Evolutionary conservation across 2,329 filamentous ascomycete genomes (phyloP), one percentile per base, ranked within the genome.

Genomic region (Xylariomycetidae sp.): DNA sequence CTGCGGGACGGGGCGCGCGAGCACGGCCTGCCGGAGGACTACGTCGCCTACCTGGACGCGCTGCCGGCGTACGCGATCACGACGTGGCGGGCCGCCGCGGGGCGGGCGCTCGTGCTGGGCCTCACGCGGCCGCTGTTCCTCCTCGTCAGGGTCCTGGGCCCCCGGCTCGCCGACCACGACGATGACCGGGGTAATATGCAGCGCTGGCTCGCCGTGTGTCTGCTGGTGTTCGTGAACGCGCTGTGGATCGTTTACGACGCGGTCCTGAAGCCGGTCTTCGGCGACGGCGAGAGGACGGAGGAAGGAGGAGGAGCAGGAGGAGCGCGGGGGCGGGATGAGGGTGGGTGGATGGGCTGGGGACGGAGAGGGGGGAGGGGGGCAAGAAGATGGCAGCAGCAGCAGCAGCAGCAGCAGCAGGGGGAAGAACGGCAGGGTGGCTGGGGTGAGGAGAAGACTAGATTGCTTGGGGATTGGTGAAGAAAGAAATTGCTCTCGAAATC

Each of bases 1-100:
- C 76, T 98, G 48, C 77, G 72, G 11, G 76, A 82, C 44, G 92
- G 92, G 12, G 89, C 87, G 0, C 64, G 66, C 2, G 88, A 97
- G 57, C 84, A 92, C 54, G 67, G 70, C n/a, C 69, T 98, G 1
- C 92, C 92, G 0, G 61, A 70, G 5, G 80, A 85, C 34, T 98
- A 96, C 54, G 80, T 80, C 48, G 63, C 66, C 2, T 94, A 89
- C 57, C 70, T 98, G 4, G 64, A 72, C 6, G 63, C 70, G 11
- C 69, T 96, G 28, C 73, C 76, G 34, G 66, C 85, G 0, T 97
- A 90, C 57, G 77, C 67, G 0, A 67, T 77, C 15, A 95, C 88
- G 0, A 80, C 70, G 0, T 56, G 54, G 31, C 67, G 74, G 19
- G 90, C 97, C 58, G 64, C 58, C 12, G 41, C 86, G 1, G 92